Evolutionary conservation across 2,329 filamentous ascomycete genomes (phyloP), one percentile per base, ranked within the genome.

Genomic region (Tolypocladium guangdongense): DNA sequence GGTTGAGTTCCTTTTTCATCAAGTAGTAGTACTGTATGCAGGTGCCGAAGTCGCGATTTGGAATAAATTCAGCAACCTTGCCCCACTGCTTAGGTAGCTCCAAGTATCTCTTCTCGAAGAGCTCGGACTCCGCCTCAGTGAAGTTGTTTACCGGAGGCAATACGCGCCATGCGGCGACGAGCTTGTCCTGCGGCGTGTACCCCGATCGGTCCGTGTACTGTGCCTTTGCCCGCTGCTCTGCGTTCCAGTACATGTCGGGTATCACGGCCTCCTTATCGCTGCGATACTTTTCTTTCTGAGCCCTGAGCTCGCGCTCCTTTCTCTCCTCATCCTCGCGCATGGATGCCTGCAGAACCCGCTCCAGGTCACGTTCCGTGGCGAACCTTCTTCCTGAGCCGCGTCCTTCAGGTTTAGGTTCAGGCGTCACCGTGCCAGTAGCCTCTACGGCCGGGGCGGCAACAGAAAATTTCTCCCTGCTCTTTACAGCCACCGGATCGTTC

Each of bases 21-120:
- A 88, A 77, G 67, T 93, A 93, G 69, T 93, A 93, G 67, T 91
- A 90, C 64, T 90, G 86, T 60, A 93, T 93, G 67, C 86, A 90
- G 48, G 87, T 81, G 58, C 86, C 85, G 68, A 89, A 90, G 61
- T 87, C 83, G 27, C 88, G 82, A 33, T 78, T 76, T 0, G 80
- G 78, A 7, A 92, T 71, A 27, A 77, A 76, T 55, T 86, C 82
- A 6, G 88, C 86, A 54, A 93, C 83, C 60, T 82, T 83, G 54
- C 87, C 86, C 87, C 87, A 93, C 63, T 90, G 87, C 74, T 93
- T 93, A 0, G 87, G 86, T 54, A 80, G 81, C 56, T 89, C 85
- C 50, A 88, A 76, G 62, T 90, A 92, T 12, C 82, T 78, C 60
- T 86, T 83, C 59, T 90, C 86, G 64, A 93, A 90, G 32, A 80